These are phyloP conservation scores for Cicer arietinum DNA, from an alignment of 306 rosid genomes.

Conservation along the genomic window DNA sequence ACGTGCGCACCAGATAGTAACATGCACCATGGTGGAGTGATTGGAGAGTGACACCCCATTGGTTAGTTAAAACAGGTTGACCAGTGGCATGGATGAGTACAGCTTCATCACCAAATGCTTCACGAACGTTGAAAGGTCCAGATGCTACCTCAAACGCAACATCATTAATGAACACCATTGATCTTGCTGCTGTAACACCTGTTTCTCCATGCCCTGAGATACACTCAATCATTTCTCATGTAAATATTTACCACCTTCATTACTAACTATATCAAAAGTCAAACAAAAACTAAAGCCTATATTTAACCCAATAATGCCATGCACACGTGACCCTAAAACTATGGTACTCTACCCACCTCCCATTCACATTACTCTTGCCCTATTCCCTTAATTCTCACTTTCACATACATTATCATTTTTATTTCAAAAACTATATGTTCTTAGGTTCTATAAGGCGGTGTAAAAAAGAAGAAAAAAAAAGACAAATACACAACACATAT, in stretches of 20 bases:
- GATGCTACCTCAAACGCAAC: constrained; percentile 76
- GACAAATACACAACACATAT: too few species aligned
- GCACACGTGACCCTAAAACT: constrained; percentile 65
- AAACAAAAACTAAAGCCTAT: constrained; percentile 7
- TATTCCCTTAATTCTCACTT: not conserved
- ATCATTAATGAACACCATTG: constrained; percentile 87
- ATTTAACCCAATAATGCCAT: constrained; percentile 56
- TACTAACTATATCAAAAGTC: not conserved
- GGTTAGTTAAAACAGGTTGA: constrained; percentile 82
- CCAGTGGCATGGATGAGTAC: constrained; percentile 80
- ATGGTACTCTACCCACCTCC: not conserved
- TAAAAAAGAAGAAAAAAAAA: too few species aligned
- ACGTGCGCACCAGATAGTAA: constrained; percentile 68
- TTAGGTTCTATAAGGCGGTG: not conserved
- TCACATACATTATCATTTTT: constrained; percentile 6
- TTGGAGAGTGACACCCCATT: constrained; percentile 89
- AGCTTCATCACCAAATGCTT: constrained; percentile 83
- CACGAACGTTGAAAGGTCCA: constrained; percentile 82
- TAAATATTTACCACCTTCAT: not conserved
- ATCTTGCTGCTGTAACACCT: constrained; percentile 52
- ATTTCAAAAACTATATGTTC: not conserved
- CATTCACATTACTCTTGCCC: not conserved
- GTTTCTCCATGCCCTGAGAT: constrained; percentile 58
- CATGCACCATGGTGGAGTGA: constrained; percentile 82
- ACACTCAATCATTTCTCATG: constrained; percentile 39